Evolutionary conservation across 1,284 basidiomycete species (phyloP).

Genomic region (Ganoderma meredithae): DNA sequence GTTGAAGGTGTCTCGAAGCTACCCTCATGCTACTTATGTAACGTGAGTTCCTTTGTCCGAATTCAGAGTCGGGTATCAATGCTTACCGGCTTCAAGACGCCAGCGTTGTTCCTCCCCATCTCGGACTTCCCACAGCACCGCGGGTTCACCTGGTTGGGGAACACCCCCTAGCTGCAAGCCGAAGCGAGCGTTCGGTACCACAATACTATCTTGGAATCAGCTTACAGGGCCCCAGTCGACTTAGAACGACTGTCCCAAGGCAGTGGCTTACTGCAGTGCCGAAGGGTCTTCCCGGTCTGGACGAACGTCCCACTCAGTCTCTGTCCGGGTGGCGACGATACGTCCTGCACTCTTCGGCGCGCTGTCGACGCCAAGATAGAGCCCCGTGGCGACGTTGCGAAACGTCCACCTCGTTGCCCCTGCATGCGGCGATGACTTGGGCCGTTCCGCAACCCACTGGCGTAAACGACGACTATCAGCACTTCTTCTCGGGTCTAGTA

Average conservation of each 20-base stretch:
- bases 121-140: slow-evolving; percentile 23
- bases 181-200: slow-evolving; percentile 18
- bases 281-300: slow-evolving; percentile 30
- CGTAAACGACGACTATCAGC: slow-evolving; percentile 11
- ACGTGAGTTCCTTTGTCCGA: not conserved
- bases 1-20: no score
- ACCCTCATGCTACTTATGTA: not conserved
- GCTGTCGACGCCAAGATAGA: slow-evolving; percentile 48
- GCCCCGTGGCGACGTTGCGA: slow-evolving; percentile 45
- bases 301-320: slow-evolving; percentile 39
- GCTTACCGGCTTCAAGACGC: slow-evolving; percentile 29
- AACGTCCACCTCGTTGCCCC: slow-evolving; percentile 45
- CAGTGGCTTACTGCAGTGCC: slow-evolving; percentile 25
- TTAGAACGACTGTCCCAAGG: not conserved
- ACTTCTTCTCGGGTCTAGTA: not conserved
- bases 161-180: slow-evolving; percentile 19
- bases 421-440: slow-evolving; percentile 26
- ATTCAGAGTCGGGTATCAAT: not conserved
- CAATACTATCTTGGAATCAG: slow-evolving; percentile 12
- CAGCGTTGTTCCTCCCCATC: slow-evolving; percentile 28
- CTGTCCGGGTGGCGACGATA: slow-evolving; percentile 44
- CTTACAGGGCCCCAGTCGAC: not conserved
- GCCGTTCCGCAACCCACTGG: slow-evolving; percentile 55
- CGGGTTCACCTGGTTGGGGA: slow-evolving; percentile 3
- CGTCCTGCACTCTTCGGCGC: slow-evolving; percentile 30